Base-by-base conservation (phyloP, 148 eudicot genomes). In the Chenopodium quinoa region DNA sequence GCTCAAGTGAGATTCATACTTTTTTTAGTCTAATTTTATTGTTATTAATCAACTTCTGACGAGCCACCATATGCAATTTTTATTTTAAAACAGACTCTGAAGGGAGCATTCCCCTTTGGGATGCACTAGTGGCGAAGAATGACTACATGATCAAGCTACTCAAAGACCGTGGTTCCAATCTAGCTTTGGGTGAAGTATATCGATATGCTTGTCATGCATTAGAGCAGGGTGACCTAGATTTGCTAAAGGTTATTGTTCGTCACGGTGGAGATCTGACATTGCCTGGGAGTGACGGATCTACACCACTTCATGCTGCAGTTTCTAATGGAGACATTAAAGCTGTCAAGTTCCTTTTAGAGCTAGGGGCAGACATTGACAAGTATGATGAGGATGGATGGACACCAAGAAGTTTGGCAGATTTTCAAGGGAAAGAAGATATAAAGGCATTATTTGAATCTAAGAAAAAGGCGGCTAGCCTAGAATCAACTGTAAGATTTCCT, bases 31-130 rank as follows among this genome's bases (percentile, higher is more conserved):
- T 40, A 40, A 40, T 40, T 40, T 40, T 40, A 40, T 40, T 40
- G 44, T 40, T 40, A 40, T 6, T 5, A 40, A 40, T 40, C 44
- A 40, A 40, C 44, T 40, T 44, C 47, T 71, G 48, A 73, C 31
- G 14, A 20, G 7, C 78, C 68, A 31, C 27, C 4, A 4, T 40
- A 10, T 67, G 3, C 16, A 1, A 4, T 58, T 54, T 48, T 37
- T 66, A 64, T 17, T 29, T 78, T 50, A 29, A 44, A 84, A 82
- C 90, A 94, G 98, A 94, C 86, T 80, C 85, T 16, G 95, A 94
- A 79, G 98, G 98, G 20, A 88, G 79, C 75, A 91, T 93, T 75
- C 97, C 97, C 34, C 82, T 94, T 16, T 94, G 97, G 98, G 98
- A 94, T 34, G 97, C 98, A 37, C 85, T 94, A 56, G 20, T 89